phyloP scores from a whole-genome alignment of 2,329 filamentous ascomycete genomes.

The Beauveria sp. region DNA sequence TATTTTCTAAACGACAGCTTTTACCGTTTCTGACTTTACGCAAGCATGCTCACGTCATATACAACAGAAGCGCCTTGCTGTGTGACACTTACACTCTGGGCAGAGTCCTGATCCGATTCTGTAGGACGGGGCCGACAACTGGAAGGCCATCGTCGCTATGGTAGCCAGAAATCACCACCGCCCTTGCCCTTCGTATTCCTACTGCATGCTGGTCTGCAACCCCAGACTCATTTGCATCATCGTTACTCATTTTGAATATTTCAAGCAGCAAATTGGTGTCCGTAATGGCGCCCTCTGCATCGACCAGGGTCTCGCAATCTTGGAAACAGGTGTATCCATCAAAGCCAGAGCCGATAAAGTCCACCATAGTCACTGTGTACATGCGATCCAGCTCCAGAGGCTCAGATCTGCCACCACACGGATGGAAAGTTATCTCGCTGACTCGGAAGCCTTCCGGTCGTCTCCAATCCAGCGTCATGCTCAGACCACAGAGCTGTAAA shows the following conservation, averaged over 20 bases:
- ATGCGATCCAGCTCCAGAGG: background rate
- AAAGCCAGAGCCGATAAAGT: slow-evolving; percentile 19
- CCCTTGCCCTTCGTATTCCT: background rate
- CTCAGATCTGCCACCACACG: background rate
- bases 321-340: slow-evolving; percentile 18
- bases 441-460: slow-evolving; percentile 9
- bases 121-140: background rate
- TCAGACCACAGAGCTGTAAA: slow-evolving; percentile 18
- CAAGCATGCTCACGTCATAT: no score
- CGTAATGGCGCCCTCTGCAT: slow-evolving; percentile 18
- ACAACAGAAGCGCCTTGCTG: no score
- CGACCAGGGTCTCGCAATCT: slow-evolving; percentile 15
- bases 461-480: slow-evolving; percentile 15
- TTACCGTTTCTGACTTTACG: no score
- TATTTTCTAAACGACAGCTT: no score
- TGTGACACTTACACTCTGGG: no score
- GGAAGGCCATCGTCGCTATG: background rate
- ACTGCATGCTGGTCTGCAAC: background rate
- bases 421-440: background rate
- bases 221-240: background rate
- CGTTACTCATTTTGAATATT: background rate
- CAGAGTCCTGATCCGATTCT: background rate
- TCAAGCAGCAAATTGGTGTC: slow-evolving; percentile 18
- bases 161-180: background rate
- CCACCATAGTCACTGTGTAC: slow-evolving; percentile 13